Conservation (phyloP, 2,329 filamentous ascomycete genomes). For the Waltergamsia citrina region DNA sequence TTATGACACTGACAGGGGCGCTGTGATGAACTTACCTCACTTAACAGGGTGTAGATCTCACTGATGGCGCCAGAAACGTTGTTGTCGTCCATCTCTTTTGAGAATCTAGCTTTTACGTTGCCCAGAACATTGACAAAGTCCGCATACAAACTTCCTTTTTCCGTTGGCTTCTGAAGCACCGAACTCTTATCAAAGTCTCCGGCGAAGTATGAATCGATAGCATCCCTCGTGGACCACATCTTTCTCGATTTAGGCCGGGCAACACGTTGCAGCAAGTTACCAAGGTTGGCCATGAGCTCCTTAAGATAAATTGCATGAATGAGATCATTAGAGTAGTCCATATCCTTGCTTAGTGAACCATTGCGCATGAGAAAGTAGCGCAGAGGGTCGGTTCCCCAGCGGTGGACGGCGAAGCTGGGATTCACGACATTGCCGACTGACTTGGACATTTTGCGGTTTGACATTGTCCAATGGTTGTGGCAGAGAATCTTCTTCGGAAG, state of each 20-base stretch:
- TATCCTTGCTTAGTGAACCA: slow-evolving; percentile 67
- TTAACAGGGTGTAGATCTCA: slow-evolving; percentile 51
- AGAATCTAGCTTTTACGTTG: slow-evolving; percentile 17
- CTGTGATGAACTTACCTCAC: slow-evolving; percentile 33
- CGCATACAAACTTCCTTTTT: slow-evolving; percentile 8
- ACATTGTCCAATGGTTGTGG: slow-evolving; percentile 94
- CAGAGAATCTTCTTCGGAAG: slow-evolving; percentile 72
- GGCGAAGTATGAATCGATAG: slow-evolving; percentile 30
- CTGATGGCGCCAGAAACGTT: slow-evolving; percentile 58
- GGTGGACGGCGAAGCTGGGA: slow-evolving; percentile 81
- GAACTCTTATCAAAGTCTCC: slow-evolving; percentile 12
- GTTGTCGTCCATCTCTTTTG: slow-evolving; percentile 50
- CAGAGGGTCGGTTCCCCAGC: slow-evolving; percentile 80
- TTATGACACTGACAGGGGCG: not conserved
- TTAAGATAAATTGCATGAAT: slow-evolving; percentile 75
- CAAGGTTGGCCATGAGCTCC: slow-evolving; percentile 64
- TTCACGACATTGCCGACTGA: slow-evolving; percentile 92
- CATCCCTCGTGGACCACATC: slow-evolving; percentile 54
- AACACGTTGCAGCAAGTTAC: slow-evolving; percentile 70
- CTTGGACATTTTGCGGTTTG: slow-evolving; percentile 91
- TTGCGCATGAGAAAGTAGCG: slow-evolving; percentile 82
- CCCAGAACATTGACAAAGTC: slow-evolving; percentile 16
- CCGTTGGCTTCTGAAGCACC: not conserved
- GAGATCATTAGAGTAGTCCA: slow-evolving; percentile 73
- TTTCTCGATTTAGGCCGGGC: slow-evolving; percentile 45